Percentiles rank a stretch among this genome's conserved stretches.
Conservation (phyloP, 306 rosid species). For the Rosa chinensis region DNA sequence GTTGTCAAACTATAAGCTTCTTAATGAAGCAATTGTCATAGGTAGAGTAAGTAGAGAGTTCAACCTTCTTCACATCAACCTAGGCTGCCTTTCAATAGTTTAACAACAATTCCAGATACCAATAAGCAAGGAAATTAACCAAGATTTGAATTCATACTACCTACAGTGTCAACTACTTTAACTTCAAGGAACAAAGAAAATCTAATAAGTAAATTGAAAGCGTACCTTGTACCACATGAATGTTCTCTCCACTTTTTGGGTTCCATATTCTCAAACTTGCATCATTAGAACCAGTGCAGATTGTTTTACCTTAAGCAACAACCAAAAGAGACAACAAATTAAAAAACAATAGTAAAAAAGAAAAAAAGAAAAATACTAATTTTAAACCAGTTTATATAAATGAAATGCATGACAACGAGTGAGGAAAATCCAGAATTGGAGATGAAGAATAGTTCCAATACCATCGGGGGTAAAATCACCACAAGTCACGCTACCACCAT, state of each 20-base stretch:
- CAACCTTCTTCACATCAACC: not conserved
- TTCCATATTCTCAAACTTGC: slow-evolving; percentile 92
- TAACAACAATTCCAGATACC: not conserved
- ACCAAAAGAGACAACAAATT: slow-evolving; percentile 14
- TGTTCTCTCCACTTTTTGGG: slow-evolving; percentile 72
- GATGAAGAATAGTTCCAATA: slow-evolving; percentile 36
- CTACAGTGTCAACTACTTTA: not conserved
- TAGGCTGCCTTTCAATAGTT: not conserved
- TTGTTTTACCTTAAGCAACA: slow-evolving; percentile 61
- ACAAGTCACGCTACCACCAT: slow-evolving; percentile 73
- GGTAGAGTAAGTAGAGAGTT: not conserved
- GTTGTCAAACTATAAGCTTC: not conserved
- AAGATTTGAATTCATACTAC: not conserved
- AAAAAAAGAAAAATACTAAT: not conserved
- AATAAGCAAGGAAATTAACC: not conserved
- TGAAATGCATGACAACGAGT: slow-evolving; percentile 3
- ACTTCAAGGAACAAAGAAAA: slow-evolving; percentile 13
- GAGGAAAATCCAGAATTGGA: not conserved
- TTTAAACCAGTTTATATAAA: not conserved
- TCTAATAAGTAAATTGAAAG: not conserved
- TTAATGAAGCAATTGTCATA: not conserved
- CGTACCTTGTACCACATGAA: slow-evolving; percentile 82
- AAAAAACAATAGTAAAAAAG: not conserved
- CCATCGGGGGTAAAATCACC: slow-evolving; percentile 99
- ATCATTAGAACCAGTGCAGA: slow-evolving; percentile 92